Conservation (phyloP, 306 rosid genomes). For the Malus sylvestris region DNA sequence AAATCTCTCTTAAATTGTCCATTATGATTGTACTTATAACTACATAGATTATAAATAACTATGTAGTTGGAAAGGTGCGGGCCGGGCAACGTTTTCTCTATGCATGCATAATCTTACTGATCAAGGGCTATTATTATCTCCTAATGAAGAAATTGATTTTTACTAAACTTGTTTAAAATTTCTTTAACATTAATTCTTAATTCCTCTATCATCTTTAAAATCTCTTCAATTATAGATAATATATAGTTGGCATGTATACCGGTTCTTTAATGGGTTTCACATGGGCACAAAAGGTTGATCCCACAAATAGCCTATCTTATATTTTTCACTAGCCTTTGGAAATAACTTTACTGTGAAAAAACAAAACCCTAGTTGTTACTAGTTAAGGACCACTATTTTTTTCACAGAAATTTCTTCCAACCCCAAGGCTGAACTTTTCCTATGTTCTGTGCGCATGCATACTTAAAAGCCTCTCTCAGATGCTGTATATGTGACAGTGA, state of each 20-base stretch:
- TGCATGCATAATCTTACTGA: background rate
- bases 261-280: background rate
- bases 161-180: too few relatives aligned
- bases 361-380: background rate
- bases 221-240: too few relatives aligned
- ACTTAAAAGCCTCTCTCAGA: background rate
- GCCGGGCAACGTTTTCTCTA: background rate
- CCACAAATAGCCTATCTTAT: conserved; percentile 5
- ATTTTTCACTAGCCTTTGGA: conserved; percentile 20
- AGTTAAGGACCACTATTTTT: conserved; percentile 22
- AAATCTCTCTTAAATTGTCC: too few relatives aligned
- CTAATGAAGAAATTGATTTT: too few relatives aligned
- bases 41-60: too few relatives aligned
- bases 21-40: too few relatives aligned
- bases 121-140: too few relatives aligned
- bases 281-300: conserved; percentile 12
- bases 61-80: too few relatives aligned
- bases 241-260: background rate
- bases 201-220: too few relatives aligned
- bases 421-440: conserved; percentile 17
- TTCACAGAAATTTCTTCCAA: conserved; percentile 2
- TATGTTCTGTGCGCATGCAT: background rate
- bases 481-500: background rate
- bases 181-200: too few relatives aligned
- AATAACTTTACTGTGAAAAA: conserved; percentile 17